Evolutionary conservation across 768 basidiomycete species (phyloP).

Genomic region (Lactifluus subvellereus): DNA sequence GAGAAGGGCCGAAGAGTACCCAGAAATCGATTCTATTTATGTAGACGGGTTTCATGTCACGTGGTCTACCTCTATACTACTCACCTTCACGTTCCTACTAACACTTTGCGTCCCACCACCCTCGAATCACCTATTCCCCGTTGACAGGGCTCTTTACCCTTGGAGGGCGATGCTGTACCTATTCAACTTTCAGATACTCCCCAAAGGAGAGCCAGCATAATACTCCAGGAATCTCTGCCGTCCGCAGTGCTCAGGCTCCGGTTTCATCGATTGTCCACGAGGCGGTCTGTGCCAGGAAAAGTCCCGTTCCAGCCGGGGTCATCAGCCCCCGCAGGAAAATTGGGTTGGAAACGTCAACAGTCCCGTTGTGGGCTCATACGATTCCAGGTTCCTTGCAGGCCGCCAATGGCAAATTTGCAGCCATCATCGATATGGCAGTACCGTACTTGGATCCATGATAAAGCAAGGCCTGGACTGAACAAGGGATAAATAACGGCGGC

Average conservation of each 20-base stretch:
- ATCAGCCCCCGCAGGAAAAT: conserved; percentile 31
- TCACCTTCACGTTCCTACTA: no score
- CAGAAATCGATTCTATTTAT: no score
- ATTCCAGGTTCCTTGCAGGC: conserved; percentile 52
- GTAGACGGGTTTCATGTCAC: no score
- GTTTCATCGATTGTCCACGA: conserved; percentile 58
- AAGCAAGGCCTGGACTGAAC: conserved; percentile 5
- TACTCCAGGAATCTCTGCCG: conserved; percentile 46
- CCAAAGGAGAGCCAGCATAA: conserved; percentile 41
- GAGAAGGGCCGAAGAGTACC: neutral
- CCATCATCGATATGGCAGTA: conserved; percentile 57
- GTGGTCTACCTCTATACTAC: no score
- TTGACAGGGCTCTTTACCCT: neutral
- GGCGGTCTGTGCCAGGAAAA: conserved; percentile 35
- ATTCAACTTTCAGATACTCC: conserved; percentile 53
- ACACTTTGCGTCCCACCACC: conserved; percentile 47
- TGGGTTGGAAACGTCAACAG: conserved; percentile 52
- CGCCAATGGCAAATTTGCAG: conserved; percentile 52
- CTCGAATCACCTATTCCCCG: conserved; percentile 49
- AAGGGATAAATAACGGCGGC: neutral
- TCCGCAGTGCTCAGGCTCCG: conserved; percentile 58
- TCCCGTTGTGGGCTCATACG: conserved; percentile 43
- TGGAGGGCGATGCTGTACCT: conserved; percentile 33
- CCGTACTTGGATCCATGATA: conserved; percentile 43
- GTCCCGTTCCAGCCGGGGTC: neutral